Evolutionary conservation across 2,329 filamentous ascomycete genomes (phyloP), one percentile per base, ranked within the genome.

Genomic region (Zopfia rhizophila): DNA sequence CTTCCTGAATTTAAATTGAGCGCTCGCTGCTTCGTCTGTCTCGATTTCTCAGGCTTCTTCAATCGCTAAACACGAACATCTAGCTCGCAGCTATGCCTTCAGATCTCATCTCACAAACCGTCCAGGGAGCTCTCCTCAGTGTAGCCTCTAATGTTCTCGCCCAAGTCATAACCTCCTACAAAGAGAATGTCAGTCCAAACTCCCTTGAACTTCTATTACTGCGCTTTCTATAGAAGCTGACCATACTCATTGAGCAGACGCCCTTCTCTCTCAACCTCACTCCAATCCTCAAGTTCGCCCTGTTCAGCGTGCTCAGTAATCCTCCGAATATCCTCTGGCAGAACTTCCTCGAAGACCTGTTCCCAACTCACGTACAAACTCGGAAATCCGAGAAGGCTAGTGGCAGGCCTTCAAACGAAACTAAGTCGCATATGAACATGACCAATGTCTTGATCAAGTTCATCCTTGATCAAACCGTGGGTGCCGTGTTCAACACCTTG

Each of bases 301-400:
- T 90, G 40, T 96, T 87, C 76, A 83, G 86, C 55, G 65, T 89
- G 23, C 66, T 96, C 48, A 87, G 81, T 70, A 88, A 86, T 28
- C 91, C 91, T 3, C 89, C 89, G 31, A 97, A 97, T 73, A 90
- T 91, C 65, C 67, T 90, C 60, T 96, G 91, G 91, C 91, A 96
- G 78, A 81, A 84, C 28, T 89, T 82, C 65, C 80, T 96, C 39
- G 91, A 96, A 72, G 75, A 81, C 5, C 73, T 78, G 3, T 95
- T 91, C 64, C 91, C 91, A 0, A 86, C 87, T 1, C 30, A 69
- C 72, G 36, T 76, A 8, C 59, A 74, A 4, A 72, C 72, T 42
- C 44, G 61, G 14, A 21, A 56, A 11, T 39, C 47, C 10, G 60
- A 69, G 42, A 69, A 73, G 45, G 58, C 58, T 30, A 57, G 60